These are phyloP conservation scores for Parsonsia alboflavescens DNA, from an alignment of 257 asterid genomes.

Conservation along the genomic window DNA sequence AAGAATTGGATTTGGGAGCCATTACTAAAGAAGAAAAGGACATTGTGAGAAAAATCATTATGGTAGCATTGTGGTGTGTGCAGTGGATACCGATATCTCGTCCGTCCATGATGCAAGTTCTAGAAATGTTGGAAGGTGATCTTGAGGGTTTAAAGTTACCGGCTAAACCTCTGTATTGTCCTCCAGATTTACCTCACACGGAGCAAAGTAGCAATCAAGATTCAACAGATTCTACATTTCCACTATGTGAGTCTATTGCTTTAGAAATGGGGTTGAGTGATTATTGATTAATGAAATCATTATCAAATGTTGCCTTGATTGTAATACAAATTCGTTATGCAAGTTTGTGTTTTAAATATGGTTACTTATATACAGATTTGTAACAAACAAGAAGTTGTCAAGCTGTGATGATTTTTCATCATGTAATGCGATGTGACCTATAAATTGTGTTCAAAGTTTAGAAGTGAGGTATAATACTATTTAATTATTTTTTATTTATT, in stretches of 20 bases:
- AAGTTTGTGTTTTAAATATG: too few species aligned
- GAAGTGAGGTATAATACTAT: too few species aligned
- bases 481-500: too few species aligned
- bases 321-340: too few species aligned
- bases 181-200: neutral
- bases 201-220: neutral
- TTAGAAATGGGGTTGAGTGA: neutral
- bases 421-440: too few species aligned
- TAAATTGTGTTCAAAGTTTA: too few species aligned
- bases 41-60: conserved; percentile 10
- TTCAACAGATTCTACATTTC: neutral
- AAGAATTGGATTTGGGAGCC: conserved; percentile 4
- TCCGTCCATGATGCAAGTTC: conserved; percentile 21
- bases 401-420: too few species aligned
- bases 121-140: conserved; percentile 21
- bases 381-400: too few species aligned
- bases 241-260: neutral
- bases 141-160: conserved; percentile 6
- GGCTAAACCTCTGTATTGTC: conserved; percentile 17
- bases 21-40: conserved; percentile 6
- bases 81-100: conserved; percentile 17
- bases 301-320: too few species aligned
- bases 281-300: too few species aligned
- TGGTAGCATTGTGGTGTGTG: conserved; percentile 25
- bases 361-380: too few species aligned